Base-by-base conservation (phyloP, 1,139 yeast species). In the Scheffersomyces illinoinensis region DNA sequence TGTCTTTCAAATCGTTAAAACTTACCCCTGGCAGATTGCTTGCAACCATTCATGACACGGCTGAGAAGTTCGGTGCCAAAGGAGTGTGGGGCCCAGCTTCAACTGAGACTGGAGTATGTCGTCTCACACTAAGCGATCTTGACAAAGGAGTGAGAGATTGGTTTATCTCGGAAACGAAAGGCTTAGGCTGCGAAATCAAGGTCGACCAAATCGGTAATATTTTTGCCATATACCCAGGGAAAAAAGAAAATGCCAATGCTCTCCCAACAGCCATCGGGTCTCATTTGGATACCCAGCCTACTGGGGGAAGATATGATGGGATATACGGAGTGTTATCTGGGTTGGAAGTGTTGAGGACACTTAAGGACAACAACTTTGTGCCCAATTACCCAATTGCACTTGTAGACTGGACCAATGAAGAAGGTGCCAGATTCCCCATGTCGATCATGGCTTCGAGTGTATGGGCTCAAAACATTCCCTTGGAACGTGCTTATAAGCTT, bases 201-300 rank as follows among this genome's bases (percentile, higher is more conserved):
- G 74, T 88, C 54, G 93, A 89, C 70, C 80, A 84, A 60, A 62
- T 88, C 70, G 93, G 93, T 19, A 88, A 85, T 68, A 87, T 88
- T 49, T 89, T 88, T 72, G 88, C 89, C 18, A 76, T 85, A 24
- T 85, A 79, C 58, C 89, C 90, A 0, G 92, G 92, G 5, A 73
- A 77, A 61, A 79, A 83, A 55, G 68, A 66, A 1, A 81, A 79
- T 0, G 71, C 74, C 47, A 75, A 73, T 52, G 73, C 74, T 23
- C 69, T 79, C 6, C 90, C 93, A 14, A 87, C 88, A 1, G 92
- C 85, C 14, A 85, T 88, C 61, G 93, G 93, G 0, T 87, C 92
- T 0, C 93, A 89, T 71, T 73, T 89, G 59, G 93, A 89, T 67
- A 89, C 93, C 0, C 93, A 89, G 72, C 93, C 93, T n/a, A 86